phyloP scores from a whole-genome alignment of 2,329 filamentous ascomycete genomes.

The Aspergillus ustus region DNA sequence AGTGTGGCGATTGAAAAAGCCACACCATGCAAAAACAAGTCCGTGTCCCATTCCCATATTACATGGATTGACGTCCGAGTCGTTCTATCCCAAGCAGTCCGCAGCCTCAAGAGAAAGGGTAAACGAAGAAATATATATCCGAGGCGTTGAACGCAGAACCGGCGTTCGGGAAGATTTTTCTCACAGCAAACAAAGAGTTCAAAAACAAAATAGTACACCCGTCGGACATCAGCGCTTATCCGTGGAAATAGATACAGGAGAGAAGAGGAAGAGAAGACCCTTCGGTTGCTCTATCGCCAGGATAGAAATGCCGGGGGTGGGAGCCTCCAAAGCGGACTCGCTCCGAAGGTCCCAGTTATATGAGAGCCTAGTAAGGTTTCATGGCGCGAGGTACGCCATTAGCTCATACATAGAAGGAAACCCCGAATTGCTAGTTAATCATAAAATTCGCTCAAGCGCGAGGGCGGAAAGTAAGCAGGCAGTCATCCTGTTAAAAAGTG shows the following conservation, averaged over 20 bases:
- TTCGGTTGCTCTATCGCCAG: conserved; percentile 30
- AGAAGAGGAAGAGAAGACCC: conserved; percentile 20
- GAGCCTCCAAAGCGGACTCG: conserved; percentile 13
- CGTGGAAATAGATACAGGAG: conserved; percentile 22
- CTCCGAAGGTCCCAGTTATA: conserved; percentile 2
- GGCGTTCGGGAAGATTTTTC: conserved; percentile 6
- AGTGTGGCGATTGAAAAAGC: background rate
- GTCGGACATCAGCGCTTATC: conserved; percentile 3
- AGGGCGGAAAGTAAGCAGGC: conserved; percentile 72
- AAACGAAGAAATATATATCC: background rate
- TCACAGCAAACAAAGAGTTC: conserved; percentile 13
- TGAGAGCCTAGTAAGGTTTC: background rate
- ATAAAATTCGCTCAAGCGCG: conserved; percentile 37
- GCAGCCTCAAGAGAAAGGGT: background rate
- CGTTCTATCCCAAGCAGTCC: conserved; percentile 6
- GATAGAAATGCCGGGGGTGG: conserved; percentile 26
- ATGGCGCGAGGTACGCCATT: background rate
- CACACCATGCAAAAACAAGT: conserved; percentile 11
- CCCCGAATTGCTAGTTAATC: conserved; percentile 6
- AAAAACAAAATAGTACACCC: conserved; percentile 6
- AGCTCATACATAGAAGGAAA: conserved; percentile 5
- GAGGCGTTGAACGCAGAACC: background rate
- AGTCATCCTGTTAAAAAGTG: conserved; percentile 69
- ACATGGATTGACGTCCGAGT: conserved; percentile 22
- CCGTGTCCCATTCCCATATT: conserved; percentile 27